A percentile compares a stretch with the other conserved stretches of the same genome.
These are phyloP conservation scores for Colletotrichum gloeosporioides DNA, from an alignment of 2,329 filamentous ascomycete genomes.

Conservation along the genomic window DNA sequence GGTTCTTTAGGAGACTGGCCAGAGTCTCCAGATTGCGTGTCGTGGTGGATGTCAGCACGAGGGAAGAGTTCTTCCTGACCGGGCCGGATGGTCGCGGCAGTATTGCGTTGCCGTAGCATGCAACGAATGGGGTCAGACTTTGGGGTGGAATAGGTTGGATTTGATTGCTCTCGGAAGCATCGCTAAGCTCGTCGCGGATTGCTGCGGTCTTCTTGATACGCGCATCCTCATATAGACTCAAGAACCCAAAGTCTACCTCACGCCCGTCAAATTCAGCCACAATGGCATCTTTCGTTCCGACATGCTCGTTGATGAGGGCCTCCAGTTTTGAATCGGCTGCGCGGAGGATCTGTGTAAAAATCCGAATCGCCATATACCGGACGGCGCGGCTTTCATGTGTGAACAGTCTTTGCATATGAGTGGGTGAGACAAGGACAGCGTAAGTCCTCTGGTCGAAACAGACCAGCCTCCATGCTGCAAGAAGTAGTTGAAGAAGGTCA, in stretches of 20 bases:
- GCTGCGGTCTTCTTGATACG: slow-evolving; percentile 52
- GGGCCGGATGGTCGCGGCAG: slow-evolving; percentile 66
- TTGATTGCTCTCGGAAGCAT: slow-evolving; percentile 22
- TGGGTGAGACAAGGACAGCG: slow-evolving; percentile 66
- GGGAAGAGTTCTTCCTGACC: slow-evolving; percentile 44
- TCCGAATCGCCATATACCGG: slow-evolving; percentile 81
- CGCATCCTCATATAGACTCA: slow-evolving; percentile 63
- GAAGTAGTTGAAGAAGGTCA: slow-evolving; percentile 50
- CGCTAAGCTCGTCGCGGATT: slow-evolving; percentile 43
- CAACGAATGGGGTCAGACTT: slow-evolving; percentile 63
- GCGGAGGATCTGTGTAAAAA: slow-evolving; percentile 79
- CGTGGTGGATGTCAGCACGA: slow-evolving; percentile 77
- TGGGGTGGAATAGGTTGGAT: slow-evolving; percentile 35
- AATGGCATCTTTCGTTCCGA: slow-evolving; percentile 66
- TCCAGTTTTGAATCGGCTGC: slow-evolving; percentile 82
- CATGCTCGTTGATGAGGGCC: slow-evolving; percentile 69
- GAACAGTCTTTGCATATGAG: slow-evolving; percentile 73
- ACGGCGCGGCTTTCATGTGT: slow-evolving; percentile 63
- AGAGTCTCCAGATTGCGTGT: slow-evolving; percentile 73
- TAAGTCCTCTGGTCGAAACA: slow-evolving; percentile 77
- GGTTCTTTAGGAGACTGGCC: slow-evolving; percentile 68
- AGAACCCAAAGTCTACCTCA: slow-evolving; percentile 79
- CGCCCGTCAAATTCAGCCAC: slow-evolving; percentile 77
- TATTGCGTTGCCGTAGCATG: slow-evolving; percentile 69
- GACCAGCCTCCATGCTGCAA: slow-evolving; percentile 80